These are phyloP conservation scores for Firmiana major DNA, from an alignment of 345 rosid species.

Conservation along the genomic window DNA sequence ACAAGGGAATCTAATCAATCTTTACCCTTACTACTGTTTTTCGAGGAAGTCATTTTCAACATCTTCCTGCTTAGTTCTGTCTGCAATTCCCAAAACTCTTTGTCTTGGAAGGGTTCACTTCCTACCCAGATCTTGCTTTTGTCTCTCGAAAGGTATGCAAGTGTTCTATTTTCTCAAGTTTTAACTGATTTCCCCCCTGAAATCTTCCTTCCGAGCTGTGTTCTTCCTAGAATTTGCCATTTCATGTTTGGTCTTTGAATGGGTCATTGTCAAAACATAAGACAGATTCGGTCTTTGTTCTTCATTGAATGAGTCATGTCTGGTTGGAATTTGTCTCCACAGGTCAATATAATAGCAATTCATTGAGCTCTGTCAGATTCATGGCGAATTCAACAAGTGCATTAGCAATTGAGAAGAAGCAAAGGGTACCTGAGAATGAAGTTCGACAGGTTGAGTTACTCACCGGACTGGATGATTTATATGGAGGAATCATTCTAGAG, in stretches of 20 bases:
- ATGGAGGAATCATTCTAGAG: constrained; percentile 52
- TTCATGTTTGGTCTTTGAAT: background rate
- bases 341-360: constrained; percentile 10
- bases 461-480: constrained; percentile 38
- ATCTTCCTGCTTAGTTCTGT: background rate
- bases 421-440: constrained; percentile 12
- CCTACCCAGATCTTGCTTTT: background rate
- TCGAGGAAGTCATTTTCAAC: background rate
- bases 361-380: constrained; percentile 1
- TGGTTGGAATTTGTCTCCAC: background rate
- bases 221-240: background rate
- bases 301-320: background rate
- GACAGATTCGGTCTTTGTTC: background rate
- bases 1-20: background rate
- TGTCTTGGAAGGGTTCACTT: background rate
- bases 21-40: background rate
- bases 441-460: constrained; percentile 30
- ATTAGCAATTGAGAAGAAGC: constrained; percentile 10
- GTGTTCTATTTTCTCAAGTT: background rate
- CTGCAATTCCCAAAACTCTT: background rate
- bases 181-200: background rate
- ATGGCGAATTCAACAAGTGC: constrained; percentile 18
- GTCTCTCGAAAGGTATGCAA: background rate
- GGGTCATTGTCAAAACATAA: background rate
- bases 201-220: background rate